Base-by-base conservation (phyloP, 2,329 filamentous ascomycete species). In the Ophiocordyceps australis region DNA sequence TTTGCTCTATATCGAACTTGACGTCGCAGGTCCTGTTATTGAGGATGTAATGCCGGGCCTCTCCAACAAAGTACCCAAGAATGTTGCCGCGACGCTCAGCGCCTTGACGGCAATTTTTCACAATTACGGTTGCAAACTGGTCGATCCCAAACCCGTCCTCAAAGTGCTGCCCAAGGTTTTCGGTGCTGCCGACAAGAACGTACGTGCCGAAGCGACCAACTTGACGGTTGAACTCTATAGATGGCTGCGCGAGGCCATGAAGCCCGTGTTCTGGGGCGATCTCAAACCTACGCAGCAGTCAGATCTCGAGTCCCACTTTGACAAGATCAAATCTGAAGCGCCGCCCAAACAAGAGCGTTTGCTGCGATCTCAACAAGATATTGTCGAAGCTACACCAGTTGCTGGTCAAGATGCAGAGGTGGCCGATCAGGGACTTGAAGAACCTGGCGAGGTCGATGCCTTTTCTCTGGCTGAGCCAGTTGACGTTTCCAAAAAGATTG, bases 201-300 rank as follows among this genome's bases (percentile, higher is more conserved):
- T 98, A 11, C 76, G 89, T 50, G 83, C 85, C 4, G 89, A 94
- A 48, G 83, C 85, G 16, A 89, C 89, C 24, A 83, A 77, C 38
- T 59, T 98, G 30, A 78, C 86, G 0, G 81, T 94, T 24, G 91
- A 98, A 46, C 69, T 98, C 30, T 98, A 98, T 52, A 65, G 89
- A 50, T 98, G 91, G 89, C 62, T 98, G 18, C 78, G 86, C 37
- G 89, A 98, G 35, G 86, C 86, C 9, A 94, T 98, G 74, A 98
- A 98, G 48, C 82, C 86, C 20, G 76, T 95, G 52, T 95, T 98
- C 48, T 98, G 89, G 85, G 72, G 67, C 23, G 89, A 98, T 31
- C 53, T 98, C 32, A 98, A 98, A 48, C 78, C 86, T 1, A 86
- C 92, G 1, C 89, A 98, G 45, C 89, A 98, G 49, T 72, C 75